Evolutionary conservation across 169 alveolate genomes (phyloP).

Genomic region (Amoebophrya sp.): DNA sequence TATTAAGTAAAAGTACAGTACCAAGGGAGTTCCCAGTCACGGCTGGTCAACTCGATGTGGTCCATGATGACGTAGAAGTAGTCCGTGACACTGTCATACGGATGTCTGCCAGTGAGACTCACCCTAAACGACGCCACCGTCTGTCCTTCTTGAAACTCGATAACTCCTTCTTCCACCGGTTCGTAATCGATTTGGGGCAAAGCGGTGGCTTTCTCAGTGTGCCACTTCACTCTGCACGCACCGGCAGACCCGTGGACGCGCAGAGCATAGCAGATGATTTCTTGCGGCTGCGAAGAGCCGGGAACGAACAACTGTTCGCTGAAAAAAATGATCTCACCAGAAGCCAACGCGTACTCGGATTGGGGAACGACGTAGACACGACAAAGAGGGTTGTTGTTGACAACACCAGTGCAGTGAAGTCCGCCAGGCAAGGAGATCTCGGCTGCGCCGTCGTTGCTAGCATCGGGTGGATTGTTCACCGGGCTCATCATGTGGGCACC

Average conservation of each 20-base stretch:
- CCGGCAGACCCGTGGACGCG: constrained; percentile 17
- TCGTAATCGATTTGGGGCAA: not conserved
- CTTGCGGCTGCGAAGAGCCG: not conserved
- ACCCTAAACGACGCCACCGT: not conserved
- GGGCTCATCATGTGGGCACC: too few relatives aligned
- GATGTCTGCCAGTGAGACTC: not conserved
- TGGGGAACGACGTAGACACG: not conserved
- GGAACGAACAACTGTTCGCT: not conserved
- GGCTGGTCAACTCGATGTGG: not conserved
- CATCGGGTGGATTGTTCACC: too few relatives aligned
- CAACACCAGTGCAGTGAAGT: not conserved
- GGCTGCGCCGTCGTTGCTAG: not conserved
- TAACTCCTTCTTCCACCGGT: not conserved
- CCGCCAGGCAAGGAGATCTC: not conserved
- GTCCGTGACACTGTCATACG: not conserved
- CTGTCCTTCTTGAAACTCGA: not conserved
- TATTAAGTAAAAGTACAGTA: too few relatives aligned
- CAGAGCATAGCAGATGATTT: not conserved
- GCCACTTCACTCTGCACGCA: not conserved
- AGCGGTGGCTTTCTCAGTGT: not conserved
- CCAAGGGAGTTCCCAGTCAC: not conserved
- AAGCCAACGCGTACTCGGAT: not conserved
- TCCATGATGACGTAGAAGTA: constrained; percentile 11
- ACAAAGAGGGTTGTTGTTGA: not conserved
- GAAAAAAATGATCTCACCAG: not conserved